A percentile compares a stretch with the other conserved stretches of the same genome.
phyloP scores from a whole-genome alignment of 1,139 yeast species.

The Candida sanyaensis region DNA sequence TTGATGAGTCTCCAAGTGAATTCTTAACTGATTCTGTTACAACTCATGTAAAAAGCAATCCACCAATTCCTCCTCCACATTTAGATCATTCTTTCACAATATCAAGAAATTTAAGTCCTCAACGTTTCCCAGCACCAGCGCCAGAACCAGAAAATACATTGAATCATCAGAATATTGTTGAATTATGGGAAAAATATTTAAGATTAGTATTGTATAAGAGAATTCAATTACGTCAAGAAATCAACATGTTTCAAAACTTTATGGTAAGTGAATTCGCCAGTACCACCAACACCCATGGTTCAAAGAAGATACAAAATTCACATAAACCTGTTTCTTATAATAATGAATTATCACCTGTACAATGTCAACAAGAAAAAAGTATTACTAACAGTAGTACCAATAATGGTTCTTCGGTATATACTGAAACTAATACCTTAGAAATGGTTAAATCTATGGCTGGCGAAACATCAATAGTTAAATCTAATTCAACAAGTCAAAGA shows the following conservation, averaged over 20 bases:
- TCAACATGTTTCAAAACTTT: constrained; percentile 35
- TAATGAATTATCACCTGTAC: neutral
- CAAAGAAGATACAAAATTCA: neutral
- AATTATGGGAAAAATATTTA: constrained; percentile 42
- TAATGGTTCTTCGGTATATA: constrained; percentile 1
- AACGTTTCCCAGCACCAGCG: constrained; percentile 22
- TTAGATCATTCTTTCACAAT: constrained; percentile 15
- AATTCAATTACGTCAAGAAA: constrained; percentile 46
- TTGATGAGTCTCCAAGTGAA: constrained; percentile 5
- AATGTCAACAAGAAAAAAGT: neutral
- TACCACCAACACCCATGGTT: neutral
- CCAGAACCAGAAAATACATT: constrained; percentile 14
- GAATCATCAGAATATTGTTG: constrained; percentile 18
- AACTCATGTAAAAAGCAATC: constrained; percentile 2
- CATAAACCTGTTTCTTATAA: neutral
- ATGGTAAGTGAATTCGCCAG: constrained; percentile 17
- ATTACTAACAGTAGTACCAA: neutral
- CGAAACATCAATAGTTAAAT: constrained; percentile 1
- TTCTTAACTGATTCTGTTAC: constrained; percentile 5
- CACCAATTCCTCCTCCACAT: constrained; percentile 12
- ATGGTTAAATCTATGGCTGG: neutral
- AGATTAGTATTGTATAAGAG: constrained; percentile 38
- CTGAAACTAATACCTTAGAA: neutral
- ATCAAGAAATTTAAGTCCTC: constrained; percentile 2
- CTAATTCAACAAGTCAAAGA: neutral